Conservation (phyloP, 2,329 filamentous ascomycete genomes). For the Hypomyces rosellus region DNA sequence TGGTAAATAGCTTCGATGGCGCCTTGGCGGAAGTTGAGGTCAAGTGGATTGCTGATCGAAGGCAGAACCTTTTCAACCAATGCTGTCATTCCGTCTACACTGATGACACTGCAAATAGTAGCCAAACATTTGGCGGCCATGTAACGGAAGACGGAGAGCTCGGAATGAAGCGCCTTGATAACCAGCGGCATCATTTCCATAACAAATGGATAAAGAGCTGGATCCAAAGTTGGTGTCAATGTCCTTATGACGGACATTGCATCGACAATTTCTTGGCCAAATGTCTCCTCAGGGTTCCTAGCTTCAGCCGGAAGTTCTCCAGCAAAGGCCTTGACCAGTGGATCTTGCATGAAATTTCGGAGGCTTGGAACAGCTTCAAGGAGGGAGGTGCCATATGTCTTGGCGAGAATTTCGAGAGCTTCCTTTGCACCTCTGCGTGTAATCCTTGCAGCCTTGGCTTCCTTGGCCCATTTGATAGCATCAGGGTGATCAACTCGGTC, state of each 20-base stretch:
- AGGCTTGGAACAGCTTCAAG: slow-evolving; percentile 82
- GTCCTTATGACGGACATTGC: slow-evolving; percentile 88
- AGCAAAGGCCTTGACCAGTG: slow-evolving; percentile 68
- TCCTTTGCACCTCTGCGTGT: slow-evolving; percentile 91
- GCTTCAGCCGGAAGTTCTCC: slow-evolving; percentile 67
- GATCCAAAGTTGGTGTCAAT: slow-evolving; percentile 81
- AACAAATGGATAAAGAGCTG: slow-evolving; percentile 70
- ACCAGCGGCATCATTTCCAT: slow-evolving; percentile 78
- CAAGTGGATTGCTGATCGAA: slow-evolving; percentile 82
- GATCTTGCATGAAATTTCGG: slow-evolving; percentile 71
- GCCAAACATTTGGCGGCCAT: slow-evolving; percentile 96
- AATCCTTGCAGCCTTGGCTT: slow-evolving; percentile 82
- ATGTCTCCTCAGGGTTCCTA: slow-evolving; percentile 62
- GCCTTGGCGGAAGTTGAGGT: slow-evolving; percentile 84
- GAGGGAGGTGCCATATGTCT: slow-evolving; percentile 69
- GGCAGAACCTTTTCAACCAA: slow-evolving; percentile 89
- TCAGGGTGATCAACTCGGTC: slow-evolving; percentile 90
- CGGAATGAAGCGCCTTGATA: slow-evolving; percentile 79
- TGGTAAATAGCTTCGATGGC: slow-evolving; percentile 95
- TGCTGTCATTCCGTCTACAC: slow-evolving; percentile 91
- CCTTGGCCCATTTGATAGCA: slow-evolving; percentile 80
- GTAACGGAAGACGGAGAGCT: slow-evolving; percentile 88
- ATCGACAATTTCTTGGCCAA: slow-evolving; percentile 91
- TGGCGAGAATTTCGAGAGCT: slow-evolving; percentile 79
- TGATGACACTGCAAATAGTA: slow-evolving; percentile 94